Percentiles rank a stretch among this genome's conserved stretches.
These are phyloP conservation scores for Blastobotrys raffinosifermentans DNA, from an alignment of 1,139 yeast genomes.

Conservation along the genomic window DNA sequence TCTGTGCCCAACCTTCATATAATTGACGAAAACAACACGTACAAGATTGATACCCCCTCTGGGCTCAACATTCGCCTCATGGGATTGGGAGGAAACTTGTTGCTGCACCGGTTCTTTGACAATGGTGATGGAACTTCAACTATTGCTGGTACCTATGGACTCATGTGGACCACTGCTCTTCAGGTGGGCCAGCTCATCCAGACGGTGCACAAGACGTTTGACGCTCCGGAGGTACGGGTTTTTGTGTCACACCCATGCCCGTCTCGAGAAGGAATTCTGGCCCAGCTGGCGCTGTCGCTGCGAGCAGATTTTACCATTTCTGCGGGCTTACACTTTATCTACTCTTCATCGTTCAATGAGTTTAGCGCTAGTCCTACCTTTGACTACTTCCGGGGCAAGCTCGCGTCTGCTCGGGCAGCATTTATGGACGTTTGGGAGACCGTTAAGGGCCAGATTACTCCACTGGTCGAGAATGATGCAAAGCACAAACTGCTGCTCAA, in stretches of 20 bases:
- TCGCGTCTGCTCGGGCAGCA: conserved; percentile 53
- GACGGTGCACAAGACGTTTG: conserved; percentile 39
- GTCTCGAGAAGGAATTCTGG: conserved; percentile 58
- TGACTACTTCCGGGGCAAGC: conserved; percentile 49
- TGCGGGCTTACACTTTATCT: conserved; percentile 66
- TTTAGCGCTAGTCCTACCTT: conserved; percentile 57
- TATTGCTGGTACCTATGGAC: conserved; percentile 66
- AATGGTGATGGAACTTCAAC: conserved; percentile 46
- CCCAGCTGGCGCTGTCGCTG: conserved; percentile 60
- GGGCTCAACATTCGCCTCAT: conserved; percentile 49
- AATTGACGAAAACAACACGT: conserved; percentile 50
- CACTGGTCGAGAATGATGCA: conserved; percentile 32
- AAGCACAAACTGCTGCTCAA: conserved; percentile 39
- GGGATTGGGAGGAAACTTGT: conserved; percentile 69
- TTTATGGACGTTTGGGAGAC: conserved; percentile 61
- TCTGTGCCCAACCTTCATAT: conserved; percentile 51
- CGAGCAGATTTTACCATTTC: conserved; percentile 69
- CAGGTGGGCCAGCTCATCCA: conserved; percentile 62
- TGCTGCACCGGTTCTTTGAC: conserved; percentile 63
- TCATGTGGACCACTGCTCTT: conserved; percentile 66
- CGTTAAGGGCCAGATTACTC: conserved; percentile 48
- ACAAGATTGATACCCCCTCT: conserved; percentile 34
- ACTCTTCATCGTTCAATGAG: conserved; percentile 68
- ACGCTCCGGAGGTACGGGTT: conserved; percentile 47
- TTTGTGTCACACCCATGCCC: conserved; percentile 67